Base-by-base conservation (phyloP, 192 early-diverging fungal species). In the Podila epicladia region DNA sequence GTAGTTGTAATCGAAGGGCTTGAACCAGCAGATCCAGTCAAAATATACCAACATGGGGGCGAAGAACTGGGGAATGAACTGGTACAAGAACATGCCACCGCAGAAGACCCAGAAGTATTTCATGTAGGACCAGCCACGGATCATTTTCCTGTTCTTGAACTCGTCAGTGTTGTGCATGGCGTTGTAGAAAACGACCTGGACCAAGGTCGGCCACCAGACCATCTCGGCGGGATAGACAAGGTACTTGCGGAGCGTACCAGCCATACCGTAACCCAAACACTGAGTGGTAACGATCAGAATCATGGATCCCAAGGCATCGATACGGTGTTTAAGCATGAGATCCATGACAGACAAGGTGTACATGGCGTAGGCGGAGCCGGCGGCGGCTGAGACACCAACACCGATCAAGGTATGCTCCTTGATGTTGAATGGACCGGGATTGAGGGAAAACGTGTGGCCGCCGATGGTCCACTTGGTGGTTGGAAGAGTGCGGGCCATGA, bases 141-240 rank as follows among this genome's bases (percentile, higher is more conserved):
- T 65, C 64, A 65, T 65, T 17, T 26, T 65, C 45, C 17, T 65
- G 64, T 26, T 49, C 28, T 50, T 65, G 64, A 65, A 65, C 64
- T 65, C 64, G 48, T 51, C 64, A 26, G 64, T 65, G 64, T 65
- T 65, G 62, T 79, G 76, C 32, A 79, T 60, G 4, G 85, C 82
- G 65, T 82, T 73, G 71, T 76, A 86, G n/a, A 85, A 62, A 19
- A 82, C 74, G 37, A 82, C 85, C 58, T 79, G 74, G 35, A 86
- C 85, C 26, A 97, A 87, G 37, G 83, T 91, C 0, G 87, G 65
- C 9, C 96, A 96, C 95, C 95, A 98, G 33, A 94, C 82, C 94
- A 95, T 95, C 9, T 87, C 84, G 8, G 90, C 74, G 26, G 94
- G 94, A 62, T 92, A 88, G n/a, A 97, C 94, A 24, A 97, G 83